These are phyloP conservation scores for Aspergillus caelatus DNA, from an alignment of 2,329 filamentous ascomycete genomes.

Conservation along the genomic window DNA sequence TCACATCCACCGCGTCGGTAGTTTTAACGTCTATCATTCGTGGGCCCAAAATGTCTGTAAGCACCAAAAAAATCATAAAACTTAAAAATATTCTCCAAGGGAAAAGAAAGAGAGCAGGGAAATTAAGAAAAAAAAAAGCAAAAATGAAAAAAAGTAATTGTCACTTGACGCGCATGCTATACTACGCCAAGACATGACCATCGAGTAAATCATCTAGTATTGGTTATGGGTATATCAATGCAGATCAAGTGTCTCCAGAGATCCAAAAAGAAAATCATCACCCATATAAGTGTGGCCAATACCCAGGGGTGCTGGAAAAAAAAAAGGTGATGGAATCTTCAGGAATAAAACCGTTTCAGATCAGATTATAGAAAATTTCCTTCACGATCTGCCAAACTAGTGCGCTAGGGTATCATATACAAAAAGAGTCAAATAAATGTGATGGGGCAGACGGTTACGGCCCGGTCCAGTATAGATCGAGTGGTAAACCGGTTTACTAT, in stretches of 20 bases:
- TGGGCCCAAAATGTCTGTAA: not conserved
- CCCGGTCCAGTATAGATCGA: not conserved
- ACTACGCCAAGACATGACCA: not conserved
- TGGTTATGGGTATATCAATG: constrained; percentile 1
- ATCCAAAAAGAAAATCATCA: not conserved
- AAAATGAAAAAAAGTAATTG: not conserved
- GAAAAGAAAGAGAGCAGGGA: not conserved
- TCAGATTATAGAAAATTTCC: constrained; percentile 6
- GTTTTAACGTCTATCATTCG: not conserved
- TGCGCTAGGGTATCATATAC: constrained; percentile 17
- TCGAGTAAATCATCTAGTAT: not conserved
- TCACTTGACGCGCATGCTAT: not conserved
- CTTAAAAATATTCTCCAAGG: not conserved
- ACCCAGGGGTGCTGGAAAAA: not conserved
- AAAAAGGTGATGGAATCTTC: not conserved
- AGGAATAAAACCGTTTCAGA: not conserved
- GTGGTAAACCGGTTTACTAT: constrained; percentile 8
- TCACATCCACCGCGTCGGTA: not conserved
- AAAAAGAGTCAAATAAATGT: not conserved
- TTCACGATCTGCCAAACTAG: constrained; percentile 12
- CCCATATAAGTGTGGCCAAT: constrained; percentile 6
- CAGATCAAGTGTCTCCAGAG: constrained; percentile 4
- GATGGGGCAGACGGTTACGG: not conserved
- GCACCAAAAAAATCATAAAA: not conserved
- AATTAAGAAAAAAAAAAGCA: too few relatives aligned